phyloP scores from a whole-genome alignment of 2,329 filamentous ascomycete species.

The Pestalotiopsis sp. region DNA sequence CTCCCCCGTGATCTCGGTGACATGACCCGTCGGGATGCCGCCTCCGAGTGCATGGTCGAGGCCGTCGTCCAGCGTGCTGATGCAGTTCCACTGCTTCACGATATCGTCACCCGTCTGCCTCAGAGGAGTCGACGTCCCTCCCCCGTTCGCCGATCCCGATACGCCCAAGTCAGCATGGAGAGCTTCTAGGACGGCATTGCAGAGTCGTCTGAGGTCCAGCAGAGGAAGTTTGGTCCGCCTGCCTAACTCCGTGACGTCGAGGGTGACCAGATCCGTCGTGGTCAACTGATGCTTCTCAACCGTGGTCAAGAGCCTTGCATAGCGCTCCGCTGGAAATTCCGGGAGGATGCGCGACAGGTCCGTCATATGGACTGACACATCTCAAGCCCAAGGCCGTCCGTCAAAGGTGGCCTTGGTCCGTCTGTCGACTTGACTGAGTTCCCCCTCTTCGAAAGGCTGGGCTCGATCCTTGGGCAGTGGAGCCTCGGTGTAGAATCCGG shows the following conservation, averaged over 20 bases:
- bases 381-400: slow-evolving; percentile 16
- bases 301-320: slow-evolving; percentile 74
- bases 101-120: slow-evolving; percentile 40
- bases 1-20: slow-evolving; percentile 91
- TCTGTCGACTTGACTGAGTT: background rate
- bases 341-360: slow-evolving; percentile 85
- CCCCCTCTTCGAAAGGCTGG: background rate
- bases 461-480: background rate
- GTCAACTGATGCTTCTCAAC: slow-evolving; percentile 80
- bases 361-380: slow-evolving; percentile 61
- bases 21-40: slow-evolving; percentile 77
- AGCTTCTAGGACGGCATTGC: slow-evolving; percentile 65
- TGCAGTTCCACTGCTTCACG: slow-evolving; percentile 50
- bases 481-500: background rate
- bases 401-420: background rate
- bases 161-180: slow-evolving; percentile 66
- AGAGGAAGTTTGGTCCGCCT: slow-evolving; percentile 83
- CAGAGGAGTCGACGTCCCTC: slow-evolving; percentile 17
- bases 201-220: slow-evolving; percentile 76
- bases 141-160: slow-evolving; percentile 17
- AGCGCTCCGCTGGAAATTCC: slow-evolving; percentile 71
- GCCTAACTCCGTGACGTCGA: slow-evolving; percentile 80
- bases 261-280: slow-evolving; percentile 81
- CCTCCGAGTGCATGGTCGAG: slow-evolving; percentile 75
- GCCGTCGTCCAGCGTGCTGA: slow-evolving; percentile 78